Evolutionary conservation across 2,329 filamentous ascomycete genomes (phyloP).

Genomic region (Plenodomus lindquistii): DNA sequence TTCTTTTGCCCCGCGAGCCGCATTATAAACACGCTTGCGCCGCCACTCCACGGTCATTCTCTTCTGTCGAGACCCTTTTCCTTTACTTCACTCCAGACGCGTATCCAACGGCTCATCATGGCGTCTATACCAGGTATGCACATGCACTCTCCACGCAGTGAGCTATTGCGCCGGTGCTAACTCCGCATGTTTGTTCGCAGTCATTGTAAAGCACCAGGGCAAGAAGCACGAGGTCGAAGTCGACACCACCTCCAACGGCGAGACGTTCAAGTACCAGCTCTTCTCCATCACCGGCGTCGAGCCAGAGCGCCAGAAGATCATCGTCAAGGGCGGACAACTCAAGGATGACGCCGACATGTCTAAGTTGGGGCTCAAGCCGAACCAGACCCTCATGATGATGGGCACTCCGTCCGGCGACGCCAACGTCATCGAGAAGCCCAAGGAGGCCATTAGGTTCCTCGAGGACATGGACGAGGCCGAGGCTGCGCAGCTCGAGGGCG

Average conservation of each 20-base stretch:
- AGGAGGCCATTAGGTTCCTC: slow-evolving; percentile 81
- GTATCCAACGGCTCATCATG: slow-evolving; percentile 29
- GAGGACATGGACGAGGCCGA: slow-evolving; percentile 99
- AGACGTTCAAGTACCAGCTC: slow-evolving; percentile 93
- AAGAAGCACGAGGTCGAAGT: slow-evolving; percentile 95
- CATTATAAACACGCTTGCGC: slow-evolving; percentile 19
- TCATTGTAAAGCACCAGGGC: slow-evolving; percentile 92
- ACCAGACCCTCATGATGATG: slow-evolving; percentile 94
- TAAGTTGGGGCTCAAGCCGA: slow-evolving; percentile 81
- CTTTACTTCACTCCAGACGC: neutral
- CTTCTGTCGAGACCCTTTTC: neutral
- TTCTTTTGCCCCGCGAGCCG: slow-evolving; percentile 35
- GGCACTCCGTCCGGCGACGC: slow-evolving; percentile 76
- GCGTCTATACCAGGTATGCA: slow-evolving; percentile 42
- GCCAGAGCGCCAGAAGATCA: slow-evolving; percentile 92
- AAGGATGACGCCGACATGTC: slow-evolving; percentile 92
- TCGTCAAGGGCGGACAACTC: slow-evolving; percentile 91
- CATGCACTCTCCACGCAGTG: neutral
- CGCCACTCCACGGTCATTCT: slow-evolving; percentile 4
- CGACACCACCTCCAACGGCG: slow-evolving; percentile 80
- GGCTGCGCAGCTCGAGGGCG: slow-evolving; percentile 77
- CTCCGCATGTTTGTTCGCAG: slow-evolving; percentile 50
- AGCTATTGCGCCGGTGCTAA: slow-evolving; percentile 22
- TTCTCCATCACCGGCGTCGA: slow-evolving; percentile 96
- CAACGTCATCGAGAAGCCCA: slow-evolving; percentile 69